These are phyloP conservation scores for Pisolithus marmoratus DNA, from an alignment of 768 basidiomycete species.

Conservation along the genomic window DNA sequence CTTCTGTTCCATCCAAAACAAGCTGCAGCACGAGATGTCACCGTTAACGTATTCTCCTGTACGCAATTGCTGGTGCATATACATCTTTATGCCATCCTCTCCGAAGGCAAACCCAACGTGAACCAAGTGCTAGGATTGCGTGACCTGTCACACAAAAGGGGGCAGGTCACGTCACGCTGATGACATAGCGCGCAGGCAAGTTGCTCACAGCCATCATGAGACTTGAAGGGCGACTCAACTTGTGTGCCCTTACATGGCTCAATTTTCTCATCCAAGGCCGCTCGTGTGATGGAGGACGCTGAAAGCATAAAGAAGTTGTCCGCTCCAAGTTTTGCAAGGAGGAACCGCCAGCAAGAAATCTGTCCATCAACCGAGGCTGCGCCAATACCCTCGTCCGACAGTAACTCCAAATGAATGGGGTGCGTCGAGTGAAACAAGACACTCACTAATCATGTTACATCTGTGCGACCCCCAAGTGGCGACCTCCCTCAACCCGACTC, in stretches of 20 bases:
- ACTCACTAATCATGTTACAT: slow-evolving; percentile 4
- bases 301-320: neutral
- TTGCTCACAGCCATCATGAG: slow-evolving; percentile 7
- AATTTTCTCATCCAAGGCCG: slow-evolving; percentile 2
- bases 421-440: slow-evolving; percentile 9
- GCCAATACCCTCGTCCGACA: neutral
- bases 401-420: no score
- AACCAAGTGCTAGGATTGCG: neutral
- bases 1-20: no score
- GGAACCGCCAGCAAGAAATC: neutral
- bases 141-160: slow-evolving; percentile 4
- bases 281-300: slow-evolving; percentile 4
- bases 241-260: neutral
- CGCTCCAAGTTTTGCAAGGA: neutral
- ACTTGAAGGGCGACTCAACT: slow-evolving; percentile 4
- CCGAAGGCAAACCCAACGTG: neutral
- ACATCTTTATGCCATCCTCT: neutral
- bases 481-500: no score
- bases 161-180: slow-evolving; percentile 5
- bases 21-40: no score
- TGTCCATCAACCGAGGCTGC: neutral
- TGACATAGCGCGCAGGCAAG: slow-evolving; percentile 4
- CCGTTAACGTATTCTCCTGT: no score
- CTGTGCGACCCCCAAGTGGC: neutral
- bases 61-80: neutral